Base-by-base conservation (phyloP, 208 protist species). In the Leishmania major region DNA sequence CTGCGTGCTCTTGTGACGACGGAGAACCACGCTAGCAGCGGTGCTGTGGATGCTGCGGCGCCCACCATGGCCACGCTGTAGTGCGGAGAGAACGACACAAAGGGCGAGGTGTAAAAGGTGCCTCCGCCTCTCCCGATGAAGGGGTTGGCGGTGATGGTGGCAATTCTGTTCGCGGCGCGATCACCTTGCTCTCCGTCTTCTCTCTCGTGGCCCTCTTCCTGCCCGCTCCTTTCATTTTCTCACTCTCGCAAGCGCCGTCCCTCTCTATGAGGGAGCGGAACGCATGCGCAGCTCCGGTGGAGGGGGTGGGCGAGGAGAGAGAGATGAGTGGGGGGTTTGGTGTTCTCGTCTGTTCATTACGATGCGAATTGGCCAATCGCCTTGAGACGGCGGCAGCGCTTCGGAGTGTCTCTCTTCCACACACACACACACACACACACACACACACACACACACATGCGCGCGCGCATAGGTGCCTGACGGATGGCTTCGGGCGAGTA, bases 1-100 rank as follows among this genome's bases (percentile, higher is more conserved):
- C 72, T 86, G 53, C 78, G 83, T 47, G 79, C 78, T 17, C 15
- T 86, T 47, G 22, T 86, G 47, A 51, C 28, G 25, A 25, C 83
- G 11, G 83, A 86, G 51, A 45, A 77, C 8, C 62, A 70, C 51
- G n/a, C 69, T 7, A 62, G 37, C 22, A 35, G 53, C 25, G 6
- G 47, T 57, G 67, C 51, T 15, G 37, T 77, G 53, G 75, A 45
- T 60, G 25, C 6, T 28, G 57, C n/a, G 6, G 35, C n/a, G 4
- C 37, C 75, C 8, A 37, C 57, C 19, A 25, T 45, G 73, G 31
- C 15, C 19, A 35, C 3, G 31, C 31, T 37, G 47, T 77, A 77
- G 73, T 19, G 25, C n/a, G 25, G 66, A 40, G n/a, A 15, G 11
- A 51, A 74, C 25, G 28, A 45, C 28, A 55, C 10, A 47, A 43